Conservation (phyloP, 768 basidiomycete genomes). For the Cystofilobasidium capitatum region DNA sequence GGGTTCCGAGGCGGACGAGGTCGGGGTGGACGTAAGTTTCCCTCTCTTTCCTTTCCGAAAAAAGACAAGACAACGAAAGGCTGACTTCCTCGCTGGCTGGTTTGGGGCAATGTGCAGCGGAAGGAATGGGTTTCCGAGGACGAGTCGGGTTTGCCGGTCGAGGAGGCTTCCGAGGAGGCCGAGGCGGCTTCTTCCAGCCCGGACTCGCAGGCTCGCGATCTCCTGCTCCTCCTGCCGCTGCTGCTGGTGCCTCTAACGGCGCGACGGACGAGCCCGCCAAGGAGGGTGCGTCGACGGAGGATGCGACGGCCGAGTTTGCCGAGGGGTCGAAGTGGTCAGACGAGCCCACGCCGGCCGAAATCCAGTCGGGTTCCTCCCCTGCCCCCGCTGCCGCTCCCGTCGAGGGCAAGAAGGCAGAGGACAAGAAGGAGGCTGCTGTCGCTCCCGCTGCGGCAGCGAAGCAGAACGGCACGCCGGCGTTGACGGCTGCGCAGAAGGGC, state of each 20-base stretch:
- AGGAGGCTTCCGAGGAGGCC: constrained; percentile 38
- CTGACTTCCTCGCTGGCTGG: too few relatives aligned
- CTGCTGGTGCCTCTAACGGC: constrained; percentile 14
- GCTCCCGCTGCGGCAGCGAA: constrained; percentile 6
- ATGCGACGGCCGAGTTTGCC: constrained; percentile 14
- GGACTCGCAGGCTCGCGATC: constrained; percentile 26
- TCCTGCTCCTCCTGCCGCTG: constrained; percentile 6
- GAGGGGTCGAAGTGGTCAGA: constrained; percentile 16
- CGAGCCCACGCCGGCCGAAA: constrained; percentile 10
- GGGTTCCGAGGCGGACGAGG: constrained; percentile 38
- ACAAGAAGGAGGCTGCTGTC: constrained; percentile 28
- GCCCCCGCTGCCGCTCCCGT: background rate
- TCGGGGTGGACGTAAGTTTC: constrained; percentile 33
- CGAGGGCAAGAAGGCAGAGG: constrained; percentile 11
- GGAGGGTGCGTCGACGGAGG: constrained; percentile 30
- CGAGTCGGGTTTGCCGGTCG: constrained; percentile 28
- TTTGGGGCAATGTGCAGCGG: constrained; percentile 4
- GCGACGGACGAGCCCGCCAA: constrained; percentile 27
- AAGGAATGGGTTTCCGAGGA: constrained; percentile 2
- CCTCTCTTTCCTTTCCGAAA: background rate
- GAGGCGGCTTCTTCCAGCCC: constrained; percentile 35
- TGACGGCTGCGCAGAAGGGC: constrained; percentile 23
- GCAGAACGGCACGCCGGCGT: constrained; percentile 6
- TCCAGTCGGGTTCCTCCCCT: background rate
- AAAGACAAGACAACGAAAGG: too few relatives aligned